Conservation (phyloP, 2,329 filamentous ascomycete species). For the Chaetomiaceae sp. region DNA sequence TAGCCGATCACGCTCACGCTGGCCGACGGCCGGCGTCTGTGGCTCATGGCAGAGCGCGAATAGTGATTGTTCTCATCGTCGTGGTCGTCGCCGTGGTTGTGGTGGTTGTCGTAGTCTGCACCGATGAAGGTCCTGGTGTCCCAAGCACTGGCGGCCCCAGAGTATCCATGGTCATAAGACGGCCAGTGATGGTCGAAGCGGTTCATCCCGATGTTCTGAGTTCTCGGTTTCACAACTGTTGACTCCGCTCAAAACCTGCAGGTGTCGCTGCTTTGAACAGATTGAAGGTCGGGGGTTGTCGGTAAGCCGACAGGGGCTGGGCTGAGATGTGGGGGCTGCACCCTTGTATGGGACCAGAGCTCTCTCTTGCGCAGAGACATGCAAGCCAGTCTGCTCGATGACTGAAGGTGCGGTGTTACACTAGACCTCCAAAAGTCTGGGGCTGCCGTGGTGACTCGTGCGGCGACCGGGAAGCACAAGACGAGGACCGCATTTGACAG, state of each 20-base stretch:
- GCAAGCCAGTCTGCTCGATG: too few species aligned
- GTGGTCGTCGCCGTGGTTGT: neutral
- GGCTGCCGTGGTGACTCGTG: too few species aligned
- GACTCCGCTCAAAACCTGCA: too few species aligned
- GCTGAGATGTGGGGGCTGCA: neutral
- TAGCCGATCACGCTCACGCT: conserved; percentile 9
- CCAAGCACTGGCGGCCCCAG: neutral
- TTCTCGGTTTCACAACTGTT: neutral
- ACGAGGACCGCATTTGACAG: too few species aligned
- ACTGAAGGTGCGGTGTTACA: too few species aligned
- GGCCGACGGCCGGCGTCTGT: conserved; percentile 1
- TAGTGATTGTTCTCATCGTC: conserved; percentile 1
- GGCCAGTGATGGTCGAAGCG: conserved; percentile 8
- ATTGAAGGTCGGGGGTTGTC: neutral
- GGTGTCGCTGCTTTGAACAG: too few species aligned
- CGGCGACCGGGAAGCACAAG: too few species aligned
- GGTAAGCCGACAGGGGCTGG: neutral
- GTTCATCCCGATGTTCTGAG: conserved; percentile 1
- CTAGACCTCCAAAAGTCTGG: too few species aligned
- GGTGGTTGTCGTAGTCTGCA: neutral
- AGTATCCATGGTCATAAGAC: conserved; percentile 8
- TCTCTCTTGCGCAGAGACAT: too few species aligned
- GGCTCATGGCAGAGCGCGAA: neutral
- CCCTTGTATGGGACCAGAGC: too few species aligned
- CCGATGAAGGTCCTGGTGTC: conserved; percentile 7